A percentile compares a stretch with the other conserved stretches of the same genome.
phyloP scores from a whole-genome alignment of 176 grass and related monocot species.

The Eleusine indica region DNA sequence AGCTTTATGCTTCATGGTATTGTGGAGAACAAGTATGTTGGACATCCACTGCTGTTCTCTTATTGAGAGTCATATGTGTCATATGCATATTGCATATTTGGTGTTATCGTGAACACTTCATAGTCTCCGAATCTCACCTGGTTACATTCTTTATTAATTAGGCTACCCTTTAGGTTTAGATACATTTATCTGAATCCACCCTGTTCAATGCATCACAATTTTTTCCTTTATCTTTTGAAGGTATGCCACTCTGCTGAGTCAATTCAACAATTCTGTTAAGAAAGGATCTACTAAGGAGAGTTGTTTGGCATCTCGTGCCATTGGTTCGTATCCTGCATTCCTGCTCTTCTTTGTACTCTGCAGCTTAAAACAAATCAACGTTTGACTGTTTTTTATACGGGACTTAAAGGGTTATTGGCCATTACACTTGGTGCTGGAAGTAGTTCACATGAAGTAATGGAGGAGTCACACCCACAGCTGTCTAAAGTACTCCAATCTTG shows the following conservation, averaged over 20 bases:
- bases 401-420: conserved; percentile 57
- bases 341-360: not conserved
- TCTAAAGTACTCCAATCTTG: conserved; percentile 59
- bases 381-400: not conserved
- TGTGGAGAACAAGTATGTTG: conserved; percentile 81
- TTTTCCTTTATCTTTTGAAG: conserved; percentile 42
- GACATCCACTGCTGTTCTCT: not conserved
- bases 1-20: conserved; percentile 64
- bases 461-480: conserved; percentile 60
- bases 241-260: conserved; percentile 74
- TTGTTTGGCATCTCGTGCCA: conserved; percentile 69
- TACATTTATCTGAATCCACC: not conserved
- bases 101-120: not conserved
- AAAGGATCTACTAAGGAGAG: conserved; percentile 74
- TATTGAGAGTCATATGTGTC: not conserved
- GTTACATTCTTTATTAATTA: conserved; percentile 14
- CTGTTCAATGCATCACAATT: not conserved
- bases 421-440: conserved; percentile 68
- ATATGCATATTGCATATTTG: not conserved
- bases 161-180: not conserved
- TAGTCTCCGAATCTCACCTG: not conserved
- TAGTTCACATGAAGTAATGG: conserved; percentile 71
- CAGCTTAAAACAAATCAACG: not conserved
- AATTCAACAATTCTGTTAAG: conserved; percentile 82
- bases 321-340: conserved; percentile 37